phyloP scores from a whole-genome alignment of 129 eudicot species.

The Lactuca sativa region DNA sequence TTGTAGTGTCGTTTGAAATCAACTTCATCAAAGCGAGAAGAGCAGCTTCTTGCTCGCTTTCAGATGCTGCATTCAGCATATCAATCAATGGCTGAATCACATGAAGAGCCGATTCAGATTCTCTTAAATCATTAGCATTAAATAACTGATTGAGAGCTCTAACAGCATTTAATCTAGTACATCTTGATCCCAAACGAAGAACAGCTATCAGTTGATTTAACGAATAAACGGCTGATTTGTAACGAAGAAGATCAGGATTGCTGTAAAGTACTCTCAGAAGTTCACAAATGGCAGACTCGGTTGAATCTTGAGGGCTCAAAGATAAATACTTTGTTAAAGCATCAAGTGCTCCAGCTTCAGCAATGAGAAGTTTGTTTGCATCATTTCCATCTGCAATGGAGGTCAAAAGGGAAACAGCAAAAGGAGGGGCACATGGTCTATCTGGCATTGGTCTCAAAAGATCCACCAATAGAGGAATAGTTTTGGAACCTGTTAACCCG shows the following conservation, averaged over 20 bases:
- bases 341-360: conserved; percentile 80
- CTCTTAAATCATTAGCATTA: conserved; percentile 53
- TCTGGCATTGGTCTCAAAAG: conserved; percentile 81
- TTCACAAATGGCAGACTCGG: conserved; percentile 65
- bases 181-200: conserved; percentile 75
- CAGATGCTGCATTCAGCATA: conserved; percentile 63
- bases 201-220: conserved; percentile 69
- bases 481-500: conserved; percentile 65
- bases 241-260: conserved; percentile 54
- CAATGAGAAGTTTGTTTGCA: conserved; percentile 68
- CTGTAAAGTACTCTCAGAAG: conserved; percentile 59
- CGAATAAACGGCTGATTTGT: conserved; percentile 60
- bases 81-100: conserved; percentile 67
- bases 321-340: conserved; percentile 68
- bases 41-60: conserved; percentile 62
- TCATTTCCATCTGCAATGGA: conserved; percentile 75
- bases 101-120: conserved; percentile 57
- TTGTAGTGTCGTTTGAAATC: conserved; percentile 46
- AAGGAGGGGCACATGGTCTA: conserved; percentile 71
- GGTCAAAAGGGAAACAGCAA: conserved; percentile 54
- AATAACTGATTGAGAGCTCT: conserved; percentile 68
- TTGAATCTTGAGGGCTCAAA: conserved; percentile 68
- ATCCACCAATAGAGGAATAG: conserved; percentile 74
- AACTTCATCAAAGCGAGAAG: conserved; percentile 51
- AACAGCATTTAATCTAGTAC: conserved; percentile 66